Percentiles rank a stretch among this genome's conserved stretches.
Conservation (phyloP, 345 rosid genomes). For the Heritiera littoralis region DNA sequence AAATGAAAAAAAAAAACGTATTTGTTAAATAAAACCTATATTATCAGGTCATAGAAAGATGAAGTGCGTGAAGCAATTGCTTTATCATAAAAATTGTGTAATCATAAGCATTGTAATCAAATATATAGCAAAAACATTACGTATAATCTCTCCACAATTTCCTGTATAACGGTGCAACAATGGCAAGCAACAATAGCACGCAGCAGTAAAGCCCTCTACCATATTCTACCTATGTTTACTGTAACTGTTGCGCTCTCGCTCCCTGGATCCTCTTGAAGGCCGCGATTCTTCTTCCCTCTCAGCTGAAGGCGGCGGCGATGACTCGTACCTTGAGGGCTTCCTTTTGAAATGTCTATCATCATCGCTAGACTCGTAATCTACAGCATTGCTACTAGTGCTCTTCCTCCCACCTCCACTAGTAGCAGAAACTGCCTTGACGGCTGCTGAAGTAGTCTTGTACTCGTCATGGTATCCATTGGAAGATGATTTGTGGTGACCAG, state of each 20-base stretch:
- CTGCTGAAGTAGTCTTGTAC: conserved; percentile 38
- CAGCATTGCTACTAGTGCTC: conserved; percentile 34
- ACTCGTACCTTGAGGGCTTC: conserved; percentile 77
- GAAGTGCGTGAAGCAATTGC: neutral
- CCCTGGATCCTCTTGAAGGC: conserved; percentile 40
- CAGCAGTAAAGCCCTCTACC: neutral
- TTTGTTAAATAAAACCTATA: neutral
- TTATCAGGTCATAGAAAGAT: neutral
- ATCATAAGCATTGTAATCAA: neutral
- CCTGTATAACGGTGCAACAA: neutral
- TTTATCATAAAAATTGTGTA: neutral
- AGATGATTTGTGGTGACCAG: conserved; percentile 41
- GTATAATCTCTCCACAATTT: conserved; percentile 7
- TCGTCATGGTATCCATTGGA: conserved; percentile 51
- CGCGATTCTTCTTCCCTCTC: conserved; percentile 50
- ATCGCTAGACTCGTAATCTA: conserved; percentile 82
- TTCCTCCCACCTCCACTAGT: conserved; percentile 30
- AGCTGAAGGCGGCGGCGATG: conserved; percentile 54
- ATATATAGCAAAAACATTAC: neutral
- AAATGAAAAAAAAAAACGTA: too few species aligned
- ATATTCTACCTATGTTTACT: conserved; percentile 41
- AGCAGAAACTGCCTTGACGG: conserved; percentile 32
- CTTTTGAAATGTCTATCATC: conserved; percentile 95
- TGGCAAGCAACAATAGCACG: neutral
- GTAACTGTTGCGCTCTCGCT: conserved; percentile 39